Percentiles rank a stretch among this genome's conserved stretches.
Conservation (phyloP, 345 rosid genomes). For the Laguncularia racemosa region DNA sequence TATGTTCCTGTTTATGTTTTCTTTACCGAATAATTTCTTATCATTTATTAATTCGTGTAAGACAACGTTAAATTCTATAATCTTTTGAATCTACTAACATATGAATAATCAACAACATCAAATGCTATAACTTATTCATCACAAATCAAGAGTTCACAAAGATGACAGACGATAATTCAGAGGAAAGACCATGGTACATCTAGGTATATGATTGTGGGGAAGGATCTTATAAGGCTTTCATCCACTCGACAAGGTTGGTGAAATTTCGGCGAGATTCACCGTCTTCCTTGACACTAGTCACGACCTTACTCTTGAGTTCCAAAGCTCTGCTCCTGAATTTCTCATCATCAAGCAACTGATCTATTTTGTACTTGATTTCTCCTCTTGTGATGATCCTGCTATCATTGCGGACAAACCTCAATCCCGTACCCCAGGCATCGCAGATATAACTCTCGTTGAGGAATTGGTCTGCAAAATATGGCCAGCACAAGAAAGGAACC, state of each 20-base stretch:
- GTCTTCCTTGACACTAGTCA: neutral
- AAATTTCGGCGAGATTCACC: constrained; percentile 5
- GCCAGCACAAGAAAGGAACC: constrained; percentile 46
- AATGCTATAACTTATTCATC: no score
- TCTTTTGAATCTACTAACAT: no score
- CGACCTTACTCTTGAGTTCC: neutral
- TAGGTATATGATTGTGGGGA: neutral
- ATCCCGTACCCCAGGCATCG: constrained; percentile 38
- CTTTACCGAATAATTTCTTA: no score
- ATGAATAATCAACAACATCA: no score
- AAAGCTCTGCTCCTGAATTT: neutral
- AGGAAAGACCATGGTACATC: no score
- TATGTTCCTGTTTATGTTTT: no score
- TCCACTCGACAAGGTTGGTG: constrained; percentile 3
- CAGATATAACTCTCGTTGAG: constrained; percentile 30
- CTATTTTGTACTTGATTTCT: constrained; percentile 8
- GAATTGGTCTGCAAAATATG: constrained; percentile 40
- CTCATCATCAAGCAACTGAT: constrained; percentile 1
- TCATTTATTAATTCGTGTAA: no score
- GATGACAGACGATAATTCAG: no score
- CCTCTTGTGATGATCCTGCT: constrained; percentile 2
- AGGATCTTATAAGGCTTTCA: constrained; percentile 2
- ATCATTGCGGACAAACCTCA: constrained; percentile 3
- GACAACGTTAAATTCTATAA: no score
- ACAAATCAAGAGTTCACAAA: no score